Conservation (phyloP, 2,329 filamentous ascomycete species). For the Biscogniauxia marginata region DNA sequence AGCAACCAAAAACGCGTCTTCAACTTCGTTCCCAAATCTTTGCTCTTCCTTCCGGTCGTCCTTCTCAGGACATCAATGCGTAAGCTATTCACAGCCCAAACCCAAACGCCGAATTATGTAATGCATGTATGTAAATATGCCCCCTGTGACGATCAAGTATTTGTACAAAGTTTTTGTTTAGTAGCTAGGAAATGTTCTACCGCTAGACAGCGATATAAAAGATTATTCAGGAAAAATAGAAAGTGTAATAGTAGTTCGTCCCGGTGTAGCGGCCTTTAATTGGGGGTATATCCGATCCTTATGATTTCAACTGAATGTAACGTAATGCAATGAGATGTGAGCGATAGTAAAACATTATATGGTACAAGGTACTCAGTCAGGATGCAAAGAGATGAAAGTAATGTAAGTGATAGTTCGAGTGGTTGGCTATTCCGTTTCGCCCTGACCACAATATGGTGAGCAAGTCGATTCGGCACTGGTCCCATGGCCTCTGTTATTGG, state of each 20-base stretch:
- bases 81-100: background rate
- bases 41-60: no score
- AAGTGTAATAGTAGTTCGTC: background rate
- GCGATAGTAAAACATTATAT: no score
- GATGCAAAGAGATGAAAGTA: conserved; percentile 1
- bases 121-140: conserved; percentile 3
- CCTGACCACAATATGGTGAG: no score
- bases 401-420: background rate
- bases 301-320: background rate
- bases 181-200: background rate
- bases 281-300: background rate
- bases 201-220: background rate
- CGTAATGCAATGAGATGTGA: background rate
- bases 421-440: no score
- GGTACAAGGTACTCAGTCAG: no score
- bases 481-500: conserved; percentile 41
- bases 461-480: no score
- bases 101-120: conserved; percentile 3
- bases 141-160: background rate
- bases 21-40: no score
- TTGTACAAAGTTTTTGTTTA: conserved; percentile 10
- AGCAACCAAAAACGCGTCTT: no score
- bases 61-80: no score
- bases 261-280: background rate
- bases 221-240: background rate